phyloP scores from a whole-genome alignment of 2,329 filamentous ascomycete species.

The Fulvia fulva region DNA sequence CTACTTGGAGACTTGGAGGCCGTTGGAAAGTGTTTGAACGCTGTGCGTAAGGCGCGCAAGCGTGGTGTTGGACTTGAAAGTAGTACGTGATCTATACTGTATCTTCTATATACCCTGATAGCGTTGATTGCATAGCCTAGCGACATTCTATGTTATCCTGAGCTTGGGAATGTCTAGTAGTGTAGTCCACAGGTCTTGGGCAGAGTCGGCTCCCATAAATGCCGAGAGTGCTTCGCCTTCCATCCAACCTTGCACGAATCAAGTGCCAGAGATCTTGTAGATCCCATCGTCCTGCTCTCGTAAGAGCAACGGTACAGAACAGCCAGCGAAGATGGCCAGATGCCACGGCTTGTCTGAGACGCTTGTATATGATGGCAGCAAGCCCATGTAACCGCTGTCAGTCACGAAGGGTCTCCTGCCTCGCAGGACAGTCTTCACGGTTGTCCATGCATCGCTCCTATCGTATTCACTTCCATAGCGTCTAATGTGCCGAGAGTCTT shows the following conservation, averaged over 20 bases:
- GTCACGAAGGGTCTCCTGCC: constrained; percentile 9
- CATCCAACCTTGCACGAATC: constrained; percentile 11
- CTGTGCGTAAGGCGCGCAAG: constrained; percentile 61
- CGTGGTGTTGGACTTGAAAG: constrained; percentile 69
- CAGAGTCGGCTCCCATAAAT: constrained; percentile 3
- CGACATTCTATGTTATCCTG: not conserved
- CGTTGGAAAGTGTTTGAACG: constrained; percentile 69
- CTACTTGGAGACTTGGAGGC: constrained; percentile 80
- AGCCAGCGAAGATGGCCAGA: constrained; percentile 6
- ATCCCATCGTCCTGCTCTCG: constrained; percentile 6
- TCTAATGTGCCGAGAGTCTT: constrained; percentile 3
- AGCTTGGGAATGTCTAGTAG: not conserved
- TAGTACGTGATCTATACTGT: not conserved
- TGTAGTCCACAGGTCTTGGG: constrained; percentile 3
- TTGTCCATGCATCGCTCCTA: constrained; percentile 4
- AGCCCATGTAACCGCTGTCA: constrained; percentile 11
- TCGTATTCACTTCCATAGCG: constrained; percentile 5
- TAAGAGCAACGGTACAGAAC: constrained; percentile 11
- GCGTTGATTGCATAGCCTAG: not conserved
- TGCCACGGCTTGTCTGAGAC: not conserved
- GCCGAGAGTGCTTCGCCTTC: constrained; percentile 4
- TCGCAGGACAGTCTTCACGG: constrained; percentile 5
- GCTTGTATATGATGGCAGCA: constrained; percentile 2
- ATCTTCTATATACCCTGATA: not conserved
- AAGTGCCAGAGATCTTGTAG: constrained; percentile 2